Conservation (phyloP, 768 basidiomycete genomes). For the Hemileccinum impolitum region DNA sequence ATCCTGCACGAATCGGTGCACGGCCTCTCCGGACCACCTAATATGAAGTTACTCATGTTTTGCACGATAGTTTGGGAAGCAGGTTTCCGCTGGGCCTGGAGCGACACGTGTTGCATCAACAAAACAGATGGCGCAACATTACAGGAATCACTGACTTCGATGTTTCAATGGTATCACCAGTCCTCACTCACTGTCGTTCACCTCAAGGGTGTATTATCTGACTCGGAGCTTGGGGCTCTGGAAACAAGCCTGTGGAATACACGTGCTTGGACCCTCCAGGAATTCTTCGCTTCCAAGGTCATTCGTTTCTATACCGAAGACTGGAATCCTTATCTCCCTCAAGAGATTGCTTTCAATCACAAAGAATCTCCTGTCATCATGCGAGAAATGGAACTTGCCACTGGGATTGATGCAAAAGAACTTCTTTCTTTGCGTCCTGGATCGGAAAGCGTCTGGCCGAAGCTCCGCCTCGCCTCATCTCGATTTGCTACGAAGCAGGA, state of each 20-base stretch:
- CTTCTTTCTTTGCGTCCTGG: constrained; percentile 16
- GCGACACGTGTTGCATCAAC: constrained; percentile 26
- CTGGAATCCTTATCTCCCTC: constrained; percentile 23
- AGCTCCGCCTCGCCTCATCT: constrained; percentile 19
- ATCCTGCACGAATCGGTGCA: constrained; percentile 13
- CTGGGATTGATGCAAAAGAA: constrained; percentile 5
- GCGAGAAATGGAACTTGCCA: constrained; percentile 17
- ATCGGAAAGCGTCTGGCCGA: constrained; percentile 11
- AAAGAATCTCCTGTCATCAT: constrained; percentile 18
- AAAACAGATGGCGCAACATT: constrained; percentile 13
- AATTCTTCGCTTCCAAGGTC: constrained; percentile 21
- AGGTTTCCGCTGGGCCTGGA: constrained; percentile 23
- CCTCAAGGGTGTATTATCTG: constrained; percentile 13
- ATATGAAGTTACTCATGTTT: constrained; percentile 15
- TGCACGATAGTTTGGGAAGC: constrained; percentile 12
- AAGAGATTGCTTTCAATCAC: constrained; percentile 10
- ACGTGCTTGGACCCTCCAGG: constrained; percentile 25
- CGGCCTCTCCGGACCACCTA: constrained; percentile 2
- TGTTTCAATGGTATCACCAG: constrained; percentile 27
- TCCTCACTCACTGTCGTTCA: constrained; percentile 25
- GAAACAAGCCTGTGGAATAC: constrained; percentile 20
- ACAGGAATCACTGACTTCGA: constrained; percentile 23
- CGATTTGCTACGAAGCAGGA: constrained; percentile 22
- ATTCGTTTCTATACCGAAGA: constrained; percentile 22
- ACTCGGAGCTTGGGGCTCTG: constrained; percentile 8